Percentiles rank a stretch among this genome's conserved stretches.
Evolutionary conservation across 345 rosid species (phyloP).

Genomic region (Populus davidiana): DNA sequence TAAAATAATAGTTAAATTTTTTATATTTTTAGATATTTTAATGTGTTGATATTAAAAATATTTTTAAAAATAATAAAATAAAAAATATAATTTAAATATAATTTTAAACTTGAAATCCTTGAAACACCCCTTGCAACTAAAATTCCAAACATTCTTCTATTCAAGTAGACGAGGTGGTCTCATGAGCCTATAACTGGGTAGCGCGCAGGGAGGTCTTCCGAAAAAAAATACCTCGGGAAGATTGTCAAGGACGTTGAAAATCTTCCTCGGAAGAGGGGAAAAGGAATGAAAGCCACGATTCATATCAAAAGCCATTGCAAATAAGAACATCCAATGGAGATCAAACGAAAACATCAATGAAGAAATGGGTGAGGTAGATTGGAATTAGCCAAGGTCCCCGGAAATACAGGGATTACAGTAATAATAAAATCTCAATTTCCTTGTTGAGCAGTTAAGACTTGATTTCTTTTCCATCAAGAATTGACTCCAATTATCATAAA

Average conservation of each 20-base stretch:
- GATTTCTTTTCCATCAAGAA: constrained; percentile 27
- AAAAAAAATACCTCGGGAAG: not conserved
- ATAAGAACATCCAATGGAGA: not conserved
- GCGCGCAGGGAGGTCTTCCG: not conserved
- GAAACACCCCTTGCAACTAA: too few species aligned
- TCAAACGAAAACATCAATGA: not conserved
- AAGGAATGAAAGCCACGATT: not conserved
- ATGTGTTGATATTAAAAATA: too few species aligned
- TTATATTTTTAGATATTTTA: too few species aligned
- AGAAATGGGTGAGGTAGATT: constrained; percentile 17
- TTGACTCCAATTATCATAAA: constrained; percentile 7
- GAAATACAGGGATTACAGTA: not conserved
- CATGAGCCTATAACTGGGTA: not conserved
- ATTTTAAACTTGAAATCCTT: too few species aligned
- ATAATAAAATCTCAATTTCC: not conserved
- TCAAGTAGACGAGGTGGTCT: too few species aligned
- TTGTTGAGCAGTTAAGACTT: constrained; percentile 14
- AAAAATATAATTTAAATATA: too few species aligned
- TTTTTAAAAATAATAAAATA: too few species aligned
- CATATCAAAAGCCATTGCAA: not conserved
- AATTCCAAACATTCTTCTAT: too few species aligned
- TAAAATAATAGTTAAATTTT: too few species aligned
- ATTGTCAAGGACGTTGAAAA: not conserved
- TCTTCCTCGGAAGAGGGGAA: too few species aligned
- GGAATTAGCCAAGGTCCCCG: not conserved